Base-by-base conservation (phyloP, 257 asterid species). In the Cinchona pubescens region DNA sequence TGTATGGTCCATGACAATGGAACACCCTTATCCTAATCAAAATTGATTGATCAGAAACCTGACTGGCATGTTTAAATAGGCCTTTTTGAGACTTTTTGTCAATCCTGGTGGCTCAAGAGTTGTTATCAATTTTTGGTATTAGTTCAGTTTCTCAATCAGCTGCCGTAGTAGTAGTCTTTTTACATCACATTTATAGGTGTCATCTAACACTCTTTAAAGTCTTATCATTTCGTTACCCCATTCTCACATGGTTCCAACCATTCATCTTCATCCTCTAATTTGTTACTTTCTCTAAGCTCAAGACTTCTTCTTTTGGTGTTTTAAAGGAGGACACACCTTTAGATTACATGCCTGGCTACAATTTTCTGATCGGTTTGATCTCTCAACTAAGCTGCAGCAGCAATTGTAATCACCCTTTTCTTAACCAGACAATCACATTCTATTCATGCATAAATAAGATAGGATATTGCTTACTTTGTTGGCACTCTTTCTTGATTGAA, bases 201-300 rank as follows among this genome's bases (percentile, higher is more conserved):
- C 45, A 14, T 63, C 58, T 70, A 58, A 34, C 40, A 23, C 69
- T 59, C 42, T n/a, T n/a, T n/a, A n/a, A 16, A 23, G 75, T 46
- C 40, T 37, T 60, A 32, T 58, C 64, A 69, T 66, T 61, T 43
- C 49, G 34, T 67, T 78, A 34, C 66, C 82, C 73, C 82, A 73
- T 73, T 10, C 21, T 73, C 82, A 79, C 82, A 67, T 73, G 82
- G 78, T 51, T 73, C 45, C n/a, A n/a, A n/a, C 32, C 42, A 69
- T 35, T 62, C 71, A 14, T 35, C 71, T 56, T 67, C 66, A 34
- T 64, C 12, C 56, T 59, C 69, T 32, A 70, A 67, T 79, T 42
- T 73, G 48, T 79, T 56, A 74, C 74, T 67, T 25, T 38, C 46
- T 43, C 46, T 43, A 56, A 73, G 45, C 70, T 63, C 55, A 25